Conservation (phyloP, 2,329 filamentous ascomycete genomes). For the Diaporthe amygdali region DNA sequence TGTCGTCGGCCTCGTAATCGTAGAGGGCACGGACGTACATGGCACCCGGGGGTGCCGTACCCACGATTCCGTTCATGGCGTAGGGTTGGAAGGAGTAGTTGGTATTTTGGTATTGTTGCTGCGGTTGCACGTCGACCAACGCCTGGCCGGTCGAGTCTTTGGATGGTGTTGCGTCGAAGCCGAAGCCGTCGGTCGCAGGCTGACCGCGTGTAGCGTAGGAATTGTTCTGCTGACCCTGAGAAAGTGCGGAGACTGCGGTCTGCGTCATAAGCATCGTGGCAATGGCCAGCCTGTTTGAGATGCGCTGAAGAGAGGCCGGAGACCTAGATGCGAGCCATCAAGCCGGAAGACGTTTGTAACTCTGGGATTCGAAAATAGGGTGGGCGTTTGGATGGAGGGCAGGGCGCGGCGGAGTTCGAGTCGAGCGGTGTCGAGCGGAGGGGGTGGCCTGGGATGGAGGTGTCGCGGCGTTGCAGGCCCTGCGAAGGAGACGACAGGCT, state of each 20-base stretch:
- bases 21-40: constrained; percentile 96
- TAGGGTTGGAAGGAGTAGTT: constrained; percentile 33
- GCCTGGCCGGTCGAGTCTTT: constrained; percentile 21
- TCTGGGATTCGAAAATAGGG: not conserved
- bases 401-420: not conserved
- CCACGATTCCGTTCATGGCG: constrained; percentile 66
- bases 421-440: constrained; percentile 1
- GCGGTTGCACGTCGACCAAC: constrained; percentile 27
- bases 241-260: constrained; percentile 50
- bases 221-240: constrained; percentile 46
- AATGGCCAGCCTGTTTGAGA: constrained; percentile 25
- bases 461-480: not conserved
- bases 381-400: not conserved
- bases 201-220: constrained; percentile 13
- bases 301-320: constrained; percentile 14
- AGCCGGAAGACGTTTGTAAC: constrained; percentile 16
- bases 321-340: constrained; percentile 21
- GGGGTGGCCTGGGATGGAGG: not conserved
- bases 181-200: constrained; percentile 18
- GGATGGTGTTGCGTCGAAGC: constrained; percentile 27
- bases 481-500: not conserved
- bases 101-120: constrained; percentile 28
- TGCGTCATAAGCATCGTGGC: constrained; percentile 61
- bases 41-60: constrained; percentile 65
- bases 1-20: constrained; percentile 97